Evolutionary conservation across 208 protist species (phyloP), one percentile per base, ranked within the genome.

Genomic region (Leishmania lainsoni): DNA sequence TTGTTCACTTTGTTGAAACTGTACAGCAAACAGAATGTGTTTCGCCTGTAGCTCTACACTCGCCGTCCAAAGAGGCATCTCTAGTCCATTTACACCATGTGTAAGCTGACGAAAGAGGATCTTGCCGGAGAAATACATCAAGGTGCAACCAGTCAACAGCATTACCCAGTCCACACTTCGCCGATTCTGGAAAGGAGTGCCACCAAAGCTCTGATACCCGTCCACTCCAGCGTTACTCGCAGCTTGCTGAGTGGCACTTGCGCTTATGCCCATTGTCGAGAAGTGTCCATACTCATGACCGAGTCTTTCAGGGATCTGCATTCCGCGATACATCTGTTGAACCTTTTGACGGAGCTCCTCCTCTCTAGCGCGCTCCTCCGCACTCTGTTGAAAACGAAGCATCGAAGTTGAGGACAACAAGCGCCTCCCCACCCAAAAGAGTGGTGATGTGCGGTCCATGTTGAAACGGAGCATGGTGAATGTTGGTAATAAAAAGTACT

Each of bases 281-380:
- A 95, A 95, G 73, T 91, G 86, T 0, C 87, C 92, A 81, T 95
- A 95, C n/a, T 83, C 75, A 74, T 86, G 84, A 74, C 88, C 79
- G 9, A 49, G 72, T 32, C 92, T 82, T 56, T 85, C 84, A 32
- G 85, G 89, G 17, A 93, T 74, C 42, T 84, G 87, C 80, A 92
- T 86, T 8, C 90, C 87, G n/a, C 81, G 75, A 74, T 92, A 93
- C 76, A 82, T 83, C 63, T 91, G 71, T 61, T 88, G 68, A 1
- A 95, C 82, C 69, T 89, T 91, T 74, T 88, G 76, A 35, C 90
- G 76, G 17, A 93, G 80, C 78, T 84, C 84, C n/a, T 80, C 81
- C 80, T 95, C 90, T 4, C 89, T 83, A 74, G 87, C 80, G 0
- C 75, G 79, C 66, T 95, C 90, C 52, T 85, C 66, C 0, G 82